phyloP scores from a whole-genome alignment of 2,329 filamentous ascomycete species.

The Clonostachys rhizophaga region DNA sequence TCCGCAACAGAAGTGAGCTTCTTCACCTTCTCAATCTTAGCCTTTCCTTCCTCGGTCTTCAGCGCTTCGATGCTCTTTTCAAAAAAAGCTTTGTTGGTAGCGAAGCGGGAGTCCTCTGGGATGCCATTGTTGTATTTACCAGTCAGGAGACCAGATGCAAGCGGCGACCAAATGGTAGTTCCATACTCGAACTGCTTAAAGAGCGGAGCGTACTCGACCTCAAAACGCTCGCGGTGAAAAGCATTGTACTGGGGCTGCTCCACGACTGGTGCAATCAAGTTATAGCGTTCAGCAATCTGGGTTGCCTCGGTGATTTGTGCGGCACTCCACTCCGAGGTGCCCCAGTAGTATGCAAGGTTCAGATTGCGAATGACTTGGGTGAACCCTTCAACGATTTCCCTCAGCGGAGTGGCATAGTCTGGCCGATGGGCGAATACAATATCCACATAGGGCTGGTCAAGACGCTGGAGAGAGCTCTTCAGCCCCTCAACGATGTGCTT shows the following conservation, averaged over 20 bases:
- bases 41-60: constrained; percentile 47
- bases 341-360: constrained; percentile 69
- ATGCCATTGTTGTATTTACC: constrained; percentile 65
- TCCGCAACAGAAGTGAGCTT: constrained; percentile 60
- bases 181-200: constrained; percentile 57
- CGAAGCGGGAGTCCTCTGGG: constrained; percentile 53
- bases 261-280: constrained; percentile 58
- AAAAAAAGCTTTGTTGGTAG: constrained; percentile 49
- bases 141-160: constrained; percentile 53
- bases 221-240: constrained; percentile 54
- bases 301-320: constrained; percentile 61
- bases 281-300: constrained; percentile 53
- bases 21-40: constrained; percentile 53
- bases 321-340: constrained; percentile 64
- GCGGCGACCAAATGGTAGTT: constrained; percentile 58
- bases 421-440: constrained; percentile 66
- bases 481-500: constrained; percentile 69
- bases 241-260: constrained; percentile 67
- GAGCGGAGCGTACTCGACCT: constrained; percentile 55
- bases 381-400: constrained; percentile 66
- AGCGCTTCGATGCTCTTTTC: constrained; percentile 44
- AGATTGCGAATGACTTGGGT: constrained; percentile 65
- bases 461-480: constrained; percentile 50
- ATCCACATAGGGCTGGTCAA: constrained; percentile 60
- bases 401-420: constrained; percentile 64